A percentile compares a stretch with the other conserved stretches of the same genome.
These are phyloP conservation scores for Apiotrichum mycotoxinovorans DNA, from an alignment of 1,284 basidiomycete genomes.

Conservation along the genomic window DNA sequence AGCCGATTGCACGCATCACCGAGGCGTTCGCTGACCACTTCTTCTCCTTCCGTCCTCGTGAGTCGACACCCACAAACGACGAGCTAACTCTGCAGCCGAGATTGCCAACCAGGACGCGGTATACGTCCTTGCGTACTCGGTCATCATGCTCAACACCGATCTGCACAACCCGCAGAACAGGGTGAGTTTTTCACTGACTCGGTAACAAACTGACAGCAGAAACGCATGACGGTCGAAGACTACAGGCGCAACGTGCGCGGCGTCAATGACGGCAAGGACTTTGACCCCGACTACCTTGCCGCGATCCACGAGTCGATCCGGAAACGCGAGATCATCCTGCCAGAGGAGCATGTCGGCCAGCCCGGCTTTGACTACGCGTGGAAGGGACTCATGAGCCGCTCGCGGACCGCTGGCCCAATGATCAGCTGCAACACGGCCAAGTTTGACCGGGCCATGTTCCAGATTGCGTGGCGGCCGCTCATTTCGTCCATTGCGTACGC, in stretches of 20 bases:
- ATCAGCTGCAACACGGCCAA: conserved; percentile 70
- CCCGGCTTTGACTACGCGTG: conserved; percentile 98
- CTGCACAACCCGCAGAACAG: conserved; percentile 89
- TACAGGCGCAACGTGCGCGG: conserved; percentile 90
- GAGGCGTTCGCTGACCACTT: conserved; percentile 91
- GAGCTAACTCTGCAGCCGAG: conserved; percentile 52
- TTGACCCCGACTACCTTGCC: conserved; percentile 77
- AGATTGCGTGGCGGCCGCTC: conserved; percentile 81
- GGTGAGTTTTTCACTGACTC: not conserved
- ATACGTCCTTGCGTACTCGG: conserved; percentile 89
- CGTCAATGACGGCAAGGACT: conserved; percentile 83
- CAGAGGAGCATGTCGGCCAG: conserved; percentile 95
- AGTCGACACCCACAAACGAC: conserved; percentile 50
- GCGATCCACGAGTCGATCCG: conserved; percentile 91
- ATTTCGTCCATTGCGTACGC: conserved; percentile 87
- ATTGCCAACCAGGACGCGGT: conserved; percentile 89
- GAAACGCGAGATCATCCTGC: conserved; percentile 93
- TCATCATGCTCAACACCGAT: conserved; percentile 99
- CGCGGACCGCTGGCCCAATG: conserved; percentile 71
- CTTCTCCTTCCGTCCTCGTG: conserved; percentile 71
- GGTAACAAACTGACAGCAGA: conserved; percentile 57
- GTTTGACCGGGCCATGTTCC: conserved; percentile 94
- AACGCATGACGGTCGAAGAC: conserved; percentile 94
- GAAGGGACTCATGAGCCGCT: conserved; percentile 86
- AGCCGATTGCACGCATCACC: conserved; percentile 91